Base-by-base conservation (phyloP, 352 stramenopile species). In the Thalassiosira exigua region DNA sequence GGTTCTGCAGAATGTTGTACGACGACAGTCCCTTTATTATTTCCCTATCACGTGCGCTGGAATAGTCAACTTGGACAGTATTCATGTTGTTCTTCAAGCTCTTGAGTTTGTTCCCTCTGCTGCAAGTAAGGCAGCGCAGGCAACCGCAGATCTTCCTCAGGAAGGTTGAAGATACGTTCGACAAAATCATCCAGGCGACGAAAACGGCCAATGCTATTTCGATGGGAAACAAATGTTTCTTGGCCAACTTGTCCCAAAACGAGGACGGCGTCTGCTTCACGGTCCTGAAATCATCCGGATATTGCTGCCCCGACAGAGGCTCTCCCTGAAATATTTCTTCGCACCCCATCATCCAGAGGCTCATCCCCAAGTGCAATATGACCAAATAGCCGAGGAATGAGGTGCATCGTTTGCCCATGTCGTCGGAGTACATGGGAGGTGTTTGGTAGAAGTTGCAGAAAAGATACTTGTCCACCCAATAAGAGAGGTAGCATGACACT, bases 381-480 rank as follows among this genome's bases (percentile, higher is more conserved):
- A 88, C 65, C 2, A 73, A 59, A 24, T 65, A 86, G 1, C 81
- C 81, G 4, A 88, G 54, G 1, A 88, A 59, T 5, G 42, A 75
- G 11, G 81, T 82, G 27, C 61, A 70, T 59, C 27, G 77, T 44
- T 81, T 75, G 3, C 81, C 79, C 53, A 94, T 87, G 26, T 69
- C 65, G 57, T 84, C 76, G 56, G 81, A 87, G 69, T 92, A 92
- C 59, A 74, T 81, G 17, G 88, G 88, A 14, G 90, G 90, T 21
- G 75, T 92, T 21, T 75, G 60, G 67, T 94, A 94, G 62, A 90
- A 92, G 42, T 88, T 85, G 56, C 91, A 84, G 51, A 95, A 89
- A 12, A 94, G 73, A 26, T 78, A 91, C 71, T 94, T 94, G 68
- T 95, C 90, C 9, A 92, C 75, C 87, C 85, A 94, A 67, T 92